Evolutionary conservation across 2,329 filamentous ascomycete species (phyloP).

Genomic region (Lecanosticta acicola): DNA sequence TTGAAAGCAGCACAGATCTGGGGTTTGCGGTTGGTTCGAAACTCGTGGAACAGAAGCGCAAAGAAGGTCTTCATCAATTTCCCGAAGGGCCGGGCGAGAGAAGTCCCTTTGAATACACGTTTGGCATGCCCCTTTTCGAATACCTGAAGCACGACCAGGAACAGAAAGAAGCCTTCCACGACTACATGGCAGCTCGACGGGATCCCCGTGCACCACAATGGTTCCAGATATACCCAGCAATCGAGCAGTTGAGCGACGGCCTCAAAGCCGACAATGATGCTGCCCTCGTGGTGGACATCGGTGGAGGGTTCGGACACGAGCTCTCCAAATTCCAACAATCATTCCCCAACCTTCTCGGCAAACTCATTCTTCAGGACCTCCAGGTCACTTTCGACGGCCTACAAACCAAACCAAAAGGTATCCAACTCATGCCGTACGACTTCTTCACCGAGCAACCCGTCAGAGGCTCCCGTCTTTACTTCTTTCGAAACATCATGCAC

Average conservation of each 20-base stretch:
- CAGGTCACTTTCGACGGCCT: background rate
- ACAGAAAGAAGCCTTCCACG: conserved; percentile 14
- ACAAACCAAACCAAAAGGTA: background rate
- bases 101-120: conserved; percentile 8
- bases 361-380: background rate
- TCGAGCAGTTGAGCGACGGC: background rate
- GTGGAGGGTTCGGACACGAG: background rate
- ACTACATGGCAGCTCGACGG: conserved; percentile 12
- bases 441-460: conserved; percentile 13
- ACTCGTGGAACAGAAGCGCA: conserved; percentile 6
- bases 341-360: background rate
- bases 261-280: background rate
- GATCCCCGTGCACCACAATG: conserved; percentile 6
- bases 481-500: conserved; percentile 19
- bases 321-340: background rate
- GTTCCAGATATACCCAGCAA: conserved; percentile 13
- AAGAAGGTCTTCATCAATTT: conserved; percentile 12
- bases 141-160: conserved; percentile 7
- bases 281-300: background rate
- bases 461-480: conserved; percentile 26
- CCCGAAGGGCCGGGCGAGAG: conserved; percentile 1
- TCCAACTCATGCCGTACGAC: conserved; percentile 8
- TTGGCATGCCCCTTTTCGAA: conserved; percentile 5
- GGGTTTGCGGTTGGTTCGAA: conserved; percentile 2
- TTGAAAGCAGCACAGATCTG: conserved; percentile 4